Percentiles rank a stretch among this genome's conserved stretches.
These are phyloP conservation scores for Geotrichum candidum DNA, from an alignment of 1,139 yeast species.

Conservation along the genomic window DNA sequence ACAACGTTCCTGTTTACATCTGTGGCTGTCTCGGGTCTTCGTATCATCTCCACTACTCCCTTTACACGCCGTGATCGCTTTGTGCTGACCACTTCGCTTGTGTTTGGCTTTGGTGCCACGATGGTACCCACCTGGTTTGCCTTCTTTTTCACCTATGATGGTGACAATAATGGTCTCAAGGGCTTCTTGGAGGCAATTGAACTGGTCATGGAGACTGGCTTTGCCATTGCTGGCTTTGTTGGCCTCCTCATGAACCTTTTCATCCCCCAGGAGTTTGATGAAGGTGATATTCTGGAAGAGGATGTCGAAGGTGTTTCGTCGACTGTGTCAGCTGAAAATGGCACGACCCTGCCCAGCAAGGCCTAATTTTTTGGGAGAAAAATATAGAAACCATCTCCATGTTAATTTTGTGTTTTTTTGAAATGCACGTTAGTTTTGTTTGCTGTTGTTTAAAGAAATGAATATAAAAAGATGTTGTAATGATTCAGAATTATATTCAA, in stretches of 20 bases:
- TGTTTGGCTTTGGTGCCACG: conserved; percentile 75
- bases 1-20: conserved; percentile 81
- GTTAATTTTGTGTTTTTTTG: no score
- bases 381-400: no score
- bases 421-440: no score
- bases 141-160: conserved; percentile 67
- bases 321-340: background rate
- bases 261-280: conserved; percentile 67
- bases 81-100: conserved; percentile 59
- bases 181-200: conserved; percentile 78
- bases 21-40: conserved; percentile 83
- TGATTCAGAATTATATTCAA: no score
- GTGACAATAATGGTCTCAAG: conserved; percentile 52
- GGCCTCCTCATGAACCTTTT: conserved; percentile 67
- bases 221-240: conserved; percentile 72
- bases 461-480: no score
- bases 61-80: conserved; percentile 87
- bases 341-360: background rate
- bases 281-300: conserved; percentile 30
- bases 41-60: conserved; percentile 59
- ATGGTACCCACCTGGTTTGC: conserved; percentile 70
- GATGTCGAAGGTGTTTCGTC: background rate
- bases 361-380: background rate
- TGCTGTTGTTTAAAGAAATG: no score
- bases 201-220: conserved; percentile 80